Evolutionary conservation across 257 asterid species (phyloP), one percentile per base, ranked within the genome.

Genomic region (Orobanche coerulescens): DNA sequence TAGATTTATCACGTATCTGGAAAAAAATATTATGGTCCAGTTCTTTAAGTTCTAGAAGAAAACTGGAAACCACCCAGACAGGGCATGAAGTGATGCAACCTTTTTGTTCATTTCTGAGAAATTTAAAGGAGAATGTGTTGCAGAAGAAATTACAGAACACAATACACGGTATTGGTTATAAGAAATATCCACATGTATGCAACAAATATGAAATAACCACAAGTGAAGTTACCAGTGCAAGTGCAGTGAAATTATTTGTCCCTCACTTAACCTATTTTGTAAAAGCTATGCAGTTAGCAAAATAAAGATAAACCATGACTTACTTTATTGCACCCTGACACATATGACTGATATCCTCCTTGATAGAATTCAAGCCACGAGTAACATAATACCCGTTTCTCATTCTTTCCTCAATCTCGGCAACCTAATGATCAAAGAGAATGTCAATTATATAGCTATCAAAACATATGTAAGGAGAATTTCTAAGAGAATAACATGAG

Each of bases 301-400:
- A 65, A 34, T 39, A n/a, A 61, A 65, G 18, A 48, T 19, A 58
- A 62, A 19, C 58, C n/a, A 62, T 42, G 49, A 78, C 95, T 81
- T 82, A 89, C 99, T 77, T 89, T 65, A 93, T 90, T 31, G 96
- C 98, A 67, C 86, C 96, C 66, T 82, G 79, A 65, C 99, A 93
- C 96, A 93, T 89, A 37, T 85, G 84, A 26, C 94, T 74, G 59
- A 93, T 86, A 75, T 93, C 97, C 46, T 86, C 99, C 73, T 86
- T 93, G 73, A 90, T 64, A 66, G 91, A 76, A 50, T 73, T 89
- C 77, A 89, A 77, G 64, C 99, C 99, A 64, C 91, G 95, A 28
- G 76, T 70, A 14, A 84, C 79, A 75, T 93, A 93, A 74, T 86
- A 84, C 57, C 99, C 99, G 75, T 65, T 86, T 70, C 69, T 79